Evolutionary conservation across 805 yeast species (phyloP).

Genomic region (Wickerhamiella vanderwaltii): DNA sequence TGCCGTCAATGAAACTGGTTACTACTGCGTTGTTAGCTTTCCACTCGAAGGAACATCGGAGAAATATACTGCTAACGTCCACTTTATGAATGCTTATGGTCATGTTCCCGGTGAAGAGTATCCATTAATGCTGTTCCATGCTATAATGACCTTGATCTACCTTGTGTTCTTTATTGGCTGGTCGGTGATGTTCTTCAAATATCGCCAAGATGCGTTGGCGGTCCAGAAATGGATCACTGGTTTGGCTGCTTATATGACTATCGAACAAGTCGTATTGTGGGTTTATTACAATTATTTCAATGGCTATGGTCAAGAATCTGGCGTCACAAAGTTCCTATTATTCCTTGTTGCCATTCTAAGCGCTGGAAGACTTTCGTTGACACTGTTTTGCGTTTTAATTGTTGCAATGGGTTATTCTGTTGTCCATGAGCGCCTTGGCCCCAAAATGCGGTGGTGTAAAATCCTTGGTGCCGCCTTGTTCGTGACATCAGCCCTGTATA

Average conservation of each 20-base stretch:
- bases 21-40: conserved; percentile 76
- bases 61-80: conserved; percentile 53
- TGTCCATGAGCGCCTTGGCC: conserved; percentile 73
- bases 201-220: conserved; percentile 76
- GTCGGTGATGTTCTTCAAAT: conserved; percentile 73
- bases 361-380: conserved; percentile 70
- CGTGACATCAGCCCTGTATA: conserved; percentile 40
- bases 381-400: conserved; percentile 73
- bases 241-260: conserved; percentile 67
- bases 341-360: conserved; percentile 67
- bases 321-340: conserved; percentile 61
- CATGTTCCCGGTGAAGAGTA: conserved; percentile 78
- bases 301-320: conserved; percentile 34
- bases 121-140: conserved; percentile 83
- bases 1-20: conserved; percentile 64
- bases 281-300: conserved; percentile 80
- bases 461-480: conserved; percentile 47
- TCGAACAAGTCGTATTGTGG: conserved; percentile 81
- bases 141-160: conserved; percentile 70
- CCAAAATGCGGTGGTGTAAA: conserved; percentile 63
- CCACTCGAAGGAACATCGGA: conserved; percentile 30
- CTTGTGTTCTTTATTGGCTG: conserved; percentile 72
- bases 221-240: conserved; percentile 84
- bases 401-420: conserved; percentile 92
- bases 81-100: conserved; percentile 88